Evolutionary conservation across 352 stramenopile species (phyloP).

Genomic region (Phytophthora capsici): DNA sequence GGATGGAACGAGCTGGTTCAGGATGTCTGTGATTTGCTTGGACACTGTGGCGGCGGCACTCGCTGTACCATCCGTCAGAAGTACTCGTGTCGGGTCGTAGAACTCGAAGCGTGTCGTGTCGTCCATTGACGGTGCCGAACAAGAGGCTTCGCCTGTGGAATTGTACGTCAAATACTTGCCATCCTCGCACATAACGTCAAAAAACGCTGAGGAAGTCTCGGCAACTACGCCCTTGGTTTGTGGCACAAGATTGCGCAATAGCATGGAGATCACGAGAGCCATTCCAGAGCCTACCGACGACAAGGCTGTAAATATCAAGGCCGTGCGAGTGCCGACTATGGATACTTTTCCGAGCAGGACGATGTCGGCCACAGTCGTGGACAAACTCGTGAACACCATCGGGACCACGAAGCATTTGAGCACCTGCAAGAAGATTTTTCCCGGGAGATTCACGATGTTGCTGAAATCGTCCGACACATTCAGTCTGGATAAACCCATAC

Average conservation of each 20-base stretch:
- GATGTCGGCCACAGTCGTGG: constrained; percentile 67
- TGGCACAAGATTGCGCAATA: constrained; percentile 45
- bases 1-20: constrained; percentile 53
- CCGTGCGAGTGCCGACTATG: constrained; percentile 56
- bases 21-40: constrained; percentile 63
- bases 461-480: constrained; percentile 44
- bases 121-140: constrained; percentile 28
- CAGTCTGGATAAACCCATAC: constrained; percentile 40
- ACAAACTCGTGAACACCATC: constrained; percentile 74
- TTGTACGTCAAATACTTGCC: constrained; percentile 44
- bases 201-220: constrained; percentile 29
- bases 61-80: constrained; percentile 33
- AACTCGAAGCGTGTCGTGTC: constrained; percentile 49
- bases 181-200: constrained; percentile 51
- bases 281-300: constrained; percentile 41
- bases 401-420: constrained; percentile 65
- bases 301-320: constrained; percentile 56
- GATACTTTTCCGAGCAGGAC: constrained; percentile 73
- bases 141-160: constrained; percentile 28
- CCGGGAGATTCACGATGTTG: constrained; percentile 46
- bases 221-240: constrained; percentile 11
- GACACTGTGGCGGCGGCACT: constrained; percentile 41
- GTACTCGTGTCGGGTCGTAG: constrained; percentile 44
- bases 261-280: constrained; percentile 52
- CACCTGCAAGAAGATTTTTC: constrained; percentile 52